Evolutionary conservation across 225 moss, liverwort and hornwort species (phyloP).

Genomic region (Takakia lepidozioides): DNA sequence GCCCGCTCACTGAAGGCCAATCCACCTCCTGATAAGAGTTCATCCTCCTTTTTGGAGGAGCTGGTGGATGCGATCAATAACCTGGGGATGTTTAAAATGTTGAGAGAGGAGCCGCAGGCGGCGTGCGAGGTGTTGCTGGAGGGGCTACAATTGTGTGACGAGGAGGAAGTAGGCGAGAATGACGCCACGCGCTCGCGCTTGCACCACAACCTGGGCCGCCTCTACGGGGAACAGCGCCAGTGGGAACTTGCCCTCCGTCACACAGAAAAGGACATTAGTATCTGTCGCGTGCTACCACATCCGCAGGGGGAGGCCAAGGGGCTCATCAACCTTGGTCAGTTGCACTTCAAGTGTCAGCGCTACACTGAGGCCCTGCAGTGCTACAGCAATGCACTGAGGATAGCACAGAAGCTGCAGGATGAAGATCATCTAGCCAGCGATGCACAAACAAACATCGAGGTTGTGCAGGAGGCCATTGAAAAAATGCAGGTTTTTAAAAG

Average conservation of each 20-base stretch:
- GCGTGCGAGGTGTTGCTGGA: conserved; percentile 42
- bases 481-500: conserved; percentile 42
- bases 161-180: conserved; percentile 68
- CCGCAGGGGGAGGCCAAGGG: conserved; percentile 97
- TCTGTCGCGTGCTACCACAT: conserved; percentile 78
- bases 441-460: conserved; percentile 47
- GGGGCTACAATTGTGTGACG: conserved; percentile 69
- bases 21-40: conserved; percentile 24
- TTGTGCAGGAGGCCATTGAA: conserved; percentile 50
- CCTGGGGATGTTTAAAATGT: conserved; percentile 61
- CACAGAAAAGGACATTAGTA: conserved; percentile 63
- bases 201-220: conserved; percentile 91
- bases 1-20: conserved; percentile 44
- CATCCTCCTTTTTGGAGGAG: conserved; percentile 68
- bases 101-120: conserved; percentile 51
- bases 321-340: conserved; percentile 67
- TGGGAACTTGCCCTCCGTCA: conserved; percentile 57
- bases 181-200: conserved; percentile 83
- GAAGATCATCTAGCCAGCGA: conserved; percentile 53
- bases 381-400: conserved; percentile 55
- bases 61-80: conserved; percentile 89
- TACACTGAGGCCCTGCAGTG: conserved; percentile 61
- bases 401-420: conserved; percentile 81
- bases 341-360: conserved; percentile 64
- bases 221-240: conserved; percentile 61